A percentile compares a stretch with the other conserved stretches of the same genome.
Evolutionary conservation across 257 asterid genomes (phyloP).

Genomic region (Nicotiana paniculata): DNA sequence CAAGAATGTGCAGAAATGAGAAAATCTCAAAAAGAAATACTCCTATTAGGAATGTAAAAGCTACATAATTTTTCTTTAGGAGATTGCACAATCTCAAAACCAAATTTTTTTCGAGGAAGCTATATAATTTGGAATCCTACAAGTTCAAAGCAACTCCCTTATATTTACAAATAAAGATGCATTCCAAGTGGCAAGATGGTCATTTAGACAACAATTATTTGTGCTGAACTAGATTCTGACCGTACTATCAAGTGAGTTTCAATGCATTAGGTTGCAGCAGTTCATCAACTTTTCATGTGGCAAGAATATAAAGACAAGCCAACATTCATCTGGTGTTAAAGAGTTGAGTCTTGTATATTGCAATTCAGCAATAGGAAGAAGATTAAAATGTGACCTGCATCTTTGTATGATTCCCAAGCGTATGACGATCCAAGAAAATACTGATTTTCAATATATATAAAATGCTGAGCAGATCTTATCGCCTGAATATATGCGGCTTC

Average conservation of each 20-base stretch:
- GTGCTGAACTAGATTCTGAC: too few relatives aligned
- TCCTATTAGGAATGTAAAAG: background rate
- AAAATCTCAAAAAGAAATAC: background rate
- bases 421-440: conserved; percentile 92
- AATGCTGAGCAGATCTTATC: conserved; percentile 87
- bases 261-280: background rate
- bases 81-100: background rate
- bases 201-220: too few relatives aligned
- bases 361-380: conserved; percentile 2
- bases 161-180: background rate
- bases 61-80: background rate
- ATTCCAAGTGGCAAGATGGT: background rate
- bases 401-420: conserved; percentile 79
- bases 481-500: conserved; percentile 87
- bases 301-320: background rate
- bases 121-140: background rate
- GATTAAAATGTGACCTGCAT: conserved; percentile 54
- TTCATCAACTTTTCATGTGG: background rate
- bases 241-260: background rate
- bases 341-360: background rate
- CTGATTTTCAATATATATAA: conserved; percentile 82
- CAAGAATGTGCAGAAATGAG: background rate
- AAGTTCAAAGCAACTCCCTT: background rate
- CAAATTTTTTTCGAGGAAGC: background rate
- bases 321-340: background rate